phyloP scores from a whole-genome alignment of 352 stramenopile genomes.

The Blastocystis hominis region DNA sequence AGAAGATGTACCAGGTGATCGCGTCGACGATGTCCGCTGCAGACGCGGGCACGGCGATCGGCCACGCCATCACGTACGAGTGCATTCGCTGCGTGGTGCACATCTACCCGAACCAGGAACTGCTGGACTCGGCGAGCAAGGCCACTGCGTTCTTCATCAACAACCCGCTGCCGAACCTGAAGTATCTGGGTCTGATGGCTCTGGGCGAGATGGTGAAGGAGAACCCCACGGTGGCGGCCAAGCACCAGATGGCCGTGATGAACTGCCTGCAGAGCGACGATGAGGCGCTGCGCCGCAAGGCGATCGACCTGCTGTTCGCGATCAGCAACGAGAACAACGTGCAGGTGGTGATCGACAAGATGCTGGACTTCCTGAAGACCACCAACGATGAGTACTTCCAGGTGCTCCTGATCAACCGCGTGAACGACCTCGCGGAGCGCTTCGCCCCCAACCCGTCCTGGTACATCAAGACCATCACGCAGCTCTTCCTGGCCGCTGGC shows the following conservation, averaged over 20 bases:
- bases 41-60: conserved; percentile 96
- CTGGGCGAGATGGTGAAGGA: conserved; percentile 93
- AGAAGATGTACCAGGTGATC: conserved; percentile 99
- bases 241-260: conserved; percentile 98
- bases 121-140: conserved; percentile 80
- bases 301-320: conserved; percentile 73
- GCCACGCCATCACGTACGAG: conserved; percentile 99
- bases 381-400: conserved; percentile 92
- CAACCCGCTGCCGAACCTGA: conserved; percentile 86
- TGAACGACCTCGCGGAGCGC: conserved; percentile 91
- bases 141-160: conserved; percentile 86
- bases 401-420: conserved; percentile 86
- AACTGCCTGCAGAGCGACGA: conserved; percentile 97
- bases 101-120: conserved; percentile 95
- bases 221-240: conserved; percentile 85
- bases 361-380: conserved; percentile 85
- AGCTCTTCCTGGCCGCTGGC: conserved; percentile 82
- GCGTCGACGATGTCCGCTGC: conserved; percentile 92
- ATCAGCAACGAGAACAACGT: conserved; percentile 99
- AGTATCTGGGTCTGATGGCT: conserved; percentile 96
- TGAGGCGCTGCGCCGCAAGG: conserved; percentile 95
- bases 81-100: conserved; percentile 92
- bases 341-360: conserved; percentile 96
- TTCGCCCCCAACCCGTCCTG: conserved; percentile 92
- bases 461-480: conserved; percentile 94